Evolutionary conservation across 768 basidiomycete species (phyloP).

Genomic region (Daedaleopsis nitida): DNA sequence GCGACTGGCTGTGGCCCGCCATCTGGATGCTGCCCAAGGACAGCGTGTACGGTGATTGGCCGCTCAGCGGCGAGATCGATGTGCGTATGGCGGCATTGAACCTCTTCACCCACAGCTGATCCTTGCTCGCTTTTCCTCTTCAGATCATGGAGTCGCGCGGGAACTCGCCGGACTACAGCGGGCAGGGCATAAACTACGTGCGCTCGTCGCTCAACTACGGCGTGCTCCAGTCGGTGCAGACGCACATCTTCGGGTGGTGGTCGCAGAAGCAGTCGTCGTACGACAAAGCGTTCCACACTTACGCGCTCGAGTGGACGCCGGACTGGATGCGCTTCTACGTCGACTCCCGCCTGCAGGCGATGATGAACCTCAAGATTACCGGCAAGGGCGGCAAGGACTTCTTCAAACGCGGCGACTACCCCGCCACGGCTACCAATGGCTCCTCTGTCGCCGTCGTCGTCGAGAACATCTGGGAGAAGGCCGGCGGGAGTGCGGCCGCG

Average conservation of each 20-base stretch:
- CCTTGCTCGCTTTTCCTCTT: background rate
- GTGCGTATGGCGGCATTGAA: constrained; percentile 39
- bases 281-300: constrained; percentile 53
- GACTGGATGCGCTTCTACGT: constrained; percentile 56
- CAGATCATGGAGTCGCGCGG: constrained; percentile 59
- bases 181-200: constrained; percentile 48
- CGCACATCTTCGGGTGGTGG: constrained; percentile 46
- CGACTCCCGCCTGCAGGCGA: constrained; percentile 52
- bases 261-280: constrained; percentile 47
- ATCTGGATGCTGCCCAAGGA: constrained; percentile 50
- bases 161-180: constrained; percentile 44
- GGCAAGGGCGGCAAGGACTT: constrained; percentile 47
- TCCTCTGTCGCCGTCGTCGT: constrained; percentile 42
- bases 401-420: constrained; percentile 55
- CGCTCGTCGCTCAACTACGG: constrained; percentile 73
- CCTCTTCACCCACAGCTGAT: no score
- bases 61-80: constrained; percentile 59
- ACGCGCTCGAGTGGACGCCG: constrained; percentile 61
- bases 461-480: constrained; percentile 51
- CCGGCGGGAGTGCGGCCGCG: constrained; percentile 47
- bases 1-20: constrained; percentile 46
- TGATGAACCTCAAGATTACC: constrained; percentile 52
- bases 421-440: constrained; percentile 47
- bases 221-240: constrained; percentile 44
- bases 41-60: constrained; percentile 53